A percentile compares a stretch with the other conserved stretches of the same genome.
Conservation (phyloP, 352 stramenopile species). For the Achlya hypogyna region DNA sequence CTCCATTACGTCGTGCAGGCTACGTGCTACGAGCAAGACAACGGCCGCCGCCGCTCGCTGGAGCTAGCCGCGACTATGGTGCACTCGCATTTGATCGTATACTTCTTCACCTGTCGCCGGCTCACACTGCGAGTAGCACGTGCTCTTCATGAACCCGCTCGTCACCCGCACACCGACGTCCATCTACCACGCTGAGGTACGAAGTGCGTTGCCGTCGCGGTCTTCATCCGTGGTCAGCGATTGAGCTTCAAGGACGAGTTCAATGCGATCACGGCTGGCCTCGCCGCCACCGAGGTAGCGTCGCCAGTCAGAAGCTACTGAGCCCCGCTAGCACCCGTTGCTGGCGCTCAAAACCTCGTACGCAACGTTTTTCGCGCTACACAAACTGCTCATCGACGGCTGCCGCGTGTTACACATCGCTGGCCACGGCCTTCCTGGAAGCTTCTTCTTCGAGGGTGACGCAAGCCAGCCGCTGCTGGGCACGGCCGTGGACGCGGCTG, state of each 20-base stretch:
- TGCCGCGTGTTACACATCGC: background rate
- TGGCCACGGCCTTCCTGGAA: background rate
- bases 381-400: background rate
- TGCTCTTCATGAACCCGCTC: background rate
- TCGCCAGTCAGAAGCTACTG: background rate
- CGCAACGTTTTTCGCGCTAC: background rate
- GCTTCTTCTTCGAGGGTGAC: background rate
- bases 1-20: background rate
- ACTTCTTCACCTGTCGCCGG: background rate
- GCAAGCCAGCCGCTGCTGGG: background rate
- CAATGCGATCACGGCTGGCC: background rate
- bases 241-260: constrained; percentile 1
- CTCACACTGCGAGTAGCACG: background rate
- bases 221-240: background rate
- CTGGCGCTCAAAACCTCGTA: background rate
- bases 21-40: background rate
- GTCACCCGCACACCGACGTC: background rate
- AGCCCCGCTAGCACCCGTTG: background rate
- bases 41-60: background rate
- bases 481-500: background rate
- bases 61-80: background rate
- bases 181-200: background rate
- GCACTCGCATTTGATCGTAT: background rate
- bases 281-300: background rate
- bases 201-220: background rate